Evolutionary conservation across 2,329 filamentous ascomycete genomes (phyloP), one percentile per base, ranked within the genome.

Genomic region (Tricladium varicosporioides): DNA sequence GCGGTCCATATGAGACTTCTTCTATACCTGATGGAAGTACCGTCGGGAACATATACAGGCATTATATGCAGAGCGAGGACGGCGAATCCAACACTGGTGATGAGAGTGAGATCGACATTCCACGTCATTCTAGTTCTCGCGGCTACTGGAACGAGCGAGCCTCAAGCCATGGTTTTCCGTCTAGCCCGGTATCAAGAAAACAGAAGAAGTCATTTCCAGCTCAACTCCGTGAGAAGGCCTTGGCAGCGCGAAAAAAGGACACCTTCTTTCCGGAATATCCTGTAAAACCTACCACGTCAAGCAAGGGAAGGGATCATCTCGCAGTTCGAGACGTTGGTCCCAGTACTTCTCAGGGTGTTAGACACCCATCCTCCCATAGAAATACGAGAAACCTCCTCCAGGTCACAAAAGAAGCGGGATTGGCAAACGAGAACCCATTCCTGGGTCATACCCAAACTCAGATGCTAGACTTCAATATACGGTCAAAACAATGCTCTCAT

Each of bases 21-120:
- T 49, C 58, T 31, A 33, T 58, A 27, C 62, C 33, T 19, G 63
- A 66, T 32, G 60, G 63, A 33, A 69, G 67, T 31, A 70, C 68
- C 4, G 57, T 70, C 44, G 65, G 63, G 5, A 67, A 69, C 14
- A 67, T 69, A 4, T 64, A 65, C 49, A 57, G 51, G n/a, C 61
- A 65, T 10, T 69, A 69, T 42, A 45, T 61, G 31, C 54, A 43
- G 15, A 57, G 44, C 10, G 57, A 58, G 15, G 55, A 51, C 18
- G 31, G 51, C 10, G 51, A 53, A 36, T 16, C 42, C 10, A 53
- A 50, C n/a, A 47, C 58, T 19, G 48, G 52, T 32, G 42, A 33
- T 27, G 31, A 19, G 43, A 55, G 52, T 11, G 57, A 59, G 11
- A 5, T 46, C 16, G 44, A 33, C 42, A 11, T 22, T 9, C 32